phyloP scores from a whole-genome alignment of 139 green algal species.

The Chara braunii region DNA sequence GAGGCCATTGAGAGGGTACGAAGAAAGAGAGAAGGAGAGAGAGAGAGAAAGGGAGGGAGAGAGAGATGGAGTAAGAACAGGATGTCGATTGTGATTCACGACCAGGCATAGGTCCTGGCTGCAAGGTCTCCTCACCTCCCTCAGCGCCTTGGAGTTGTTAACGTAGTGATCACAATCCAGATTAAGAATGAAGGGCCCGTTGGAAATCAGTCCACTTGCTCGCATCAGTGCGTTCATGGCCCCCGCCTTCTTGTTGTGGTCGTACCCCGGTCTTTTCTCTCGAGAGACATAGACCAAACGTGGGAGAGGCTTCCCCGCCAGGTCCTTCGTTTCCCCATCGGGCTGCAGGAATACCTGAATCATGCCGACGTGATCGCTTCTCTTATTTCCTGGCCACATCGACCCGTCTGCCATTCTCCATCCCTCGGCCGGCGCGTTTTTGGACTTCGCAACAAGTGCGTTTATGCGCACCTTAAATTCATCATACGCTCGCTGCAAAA shows the following conservation, averaged over 20 bases:
- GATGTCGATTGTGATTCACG: no score
- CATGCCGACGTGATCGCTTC: slow-evolving; percentile 19
- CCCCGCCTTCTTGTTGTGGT: slow-evolving; percentile 38
- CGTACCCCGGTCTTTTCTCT: slow-evolving; percentile 25
- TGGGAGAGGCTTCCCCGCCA: slow-evolving; percentile 23
- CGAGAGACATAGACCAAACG: slow-evolving; percentile 24
- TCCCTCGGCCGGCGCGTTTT: not conserved
- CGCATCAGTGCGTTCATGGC: slow-evolving; percentile 37
- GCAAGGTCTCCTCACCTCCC: no score
- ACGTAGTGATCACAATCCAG: slow-evolving; percentile 39
- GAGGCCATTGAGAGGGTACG: no score
- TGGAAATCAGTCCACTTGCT: slow-evolving; percentile 20
- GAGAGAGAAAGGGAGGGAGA: no score
- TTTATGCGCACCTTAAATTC: slow-evolving; percentile 38
- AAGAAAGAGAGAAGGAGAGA: no score
- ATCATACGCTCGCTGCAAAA: slow-evolving; percentile 24
- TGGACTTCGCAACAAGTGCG: slow-evolving; percentile 24
- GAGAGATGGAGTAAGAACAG: no score
- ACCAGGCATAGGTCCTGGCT: no score
- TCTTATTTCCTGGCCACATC: slow-evolving; percentile 21
- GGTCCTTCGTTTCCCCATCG: slow-evolving; percentile 13
- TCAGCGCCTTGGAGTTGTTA: slow-evolving; percentile 27
- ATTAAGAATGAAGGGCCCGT: slow-evolving; percentile 31
- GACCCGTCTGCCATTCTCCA: slow-evolving; percentile 23
- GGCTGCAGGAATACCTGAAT: slow-evolving; percentile 36